A percentile compares a stretch with the other conserved stretches of the same genome.
These are phyloP conservation scores for Trichosporon asahii DNA, from an alignment of 1,284 basidiomycete genomes.

Conservation along the genomic window DNA sequence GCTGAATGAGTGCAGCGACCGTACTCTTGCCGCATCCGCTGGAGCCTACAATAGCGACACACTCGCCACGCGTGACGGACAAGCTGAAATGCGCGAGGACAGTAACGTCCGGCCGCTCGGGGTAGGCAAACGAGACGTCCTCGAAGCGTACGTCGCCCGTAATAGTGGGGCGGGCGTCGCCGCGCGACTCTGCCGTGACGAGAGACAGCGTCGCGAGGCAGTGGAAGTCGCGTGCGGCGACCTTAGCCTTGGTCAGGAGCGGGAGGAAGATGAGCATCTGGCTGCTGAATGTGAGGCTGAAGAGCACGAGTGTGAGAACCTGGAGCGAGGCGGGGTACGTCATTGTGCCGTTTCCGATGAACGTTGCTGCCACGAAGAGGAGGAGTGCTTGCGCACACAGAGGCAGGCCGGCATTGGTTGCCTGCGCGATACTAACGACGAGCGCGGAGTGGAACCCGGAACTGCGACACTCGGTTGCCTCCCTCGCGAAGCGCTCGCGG, in stretches of 20 bases:
- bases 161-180: constrained; percentile 63
- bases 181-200: constrained; percentile 64
- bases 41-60: constrained; percentile 79
- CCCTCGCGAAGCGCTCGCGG: constrained; percentile 61
- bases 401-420: constrained; percentile 74
- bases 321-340: constrained; percentile 83
- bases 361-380: constrained; percentile 81
- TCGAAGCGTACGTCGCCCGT: constrained; percentile 65
- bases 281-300: constrained; percentile 85
- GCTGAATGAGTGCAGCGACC: constrained; percentile 72
- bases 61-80: constrained; percentile 66
- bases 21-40: constrained; percentile 90
- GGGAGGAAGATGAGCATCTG: constrained; percentile 85
- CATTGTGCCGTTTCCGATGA: constrained; percentile 77
- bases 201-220: constrained; percentile 61
- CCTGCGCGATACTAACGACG: constrained; percentile 77
- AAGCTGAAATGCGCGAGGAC: constrained; percentile 68
- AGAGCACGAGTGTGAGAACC: constrained; percentile 86
- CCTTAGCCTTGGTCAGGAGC: constrained; percentile 70
- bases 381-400: constrained; percentile 81
- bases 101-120: constrained; percentile 67
- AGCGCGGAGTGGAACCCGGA: constrained; percentile 74
- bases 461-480: constrained; percentile 61
- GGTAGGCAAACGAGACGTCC: constrained; percentile 76
- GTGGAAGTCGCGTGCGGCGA: constrained; percentile 75